Conservation (phyloP, 2,329 filamentous ascomycete genomes). For the Fusarium tupiense region DNA sequence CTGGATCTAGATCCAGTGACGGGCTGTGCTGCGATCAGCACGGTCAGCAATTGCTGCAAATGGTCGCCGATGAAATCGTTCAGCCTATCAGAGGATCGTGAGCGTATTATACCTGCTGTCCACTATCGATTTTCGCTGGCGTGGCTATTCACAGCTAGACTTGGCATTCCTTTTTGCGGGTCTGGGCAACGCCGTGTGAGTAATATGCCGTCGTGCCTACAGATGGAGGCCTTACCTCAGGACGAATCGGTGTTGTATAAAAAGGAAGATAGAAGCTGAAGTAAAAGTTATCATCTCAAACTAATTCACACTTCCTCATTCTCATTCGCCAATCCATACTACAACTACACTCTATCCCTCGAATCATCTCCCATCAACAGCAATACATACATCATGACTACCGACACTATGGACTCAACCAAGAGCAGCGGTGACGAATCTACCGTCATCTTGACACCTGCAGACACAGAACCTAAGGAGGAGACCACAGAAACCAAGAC, state of each 20-base stretch:
- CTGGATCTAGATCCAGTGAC: too few relatives aligned
- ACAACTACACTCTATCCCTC: not conserved
- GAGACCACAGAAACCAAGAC: slow-evolving; percentile 23
- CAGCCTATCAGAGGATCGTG: not conserved
- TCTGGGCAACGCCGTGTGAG: slow-evolving; percentile 21
- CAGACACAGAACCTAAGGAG: slow-evolving; percentile 31
- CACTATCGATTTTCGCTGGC: not conserved
- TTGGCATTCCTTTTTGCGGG: not conserved
- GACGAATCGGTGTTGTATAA: slow-evolving; percentile 11
- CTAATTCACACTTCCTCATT: not conserved
- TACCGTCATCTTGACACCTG: slow-evolving; percentile 33
- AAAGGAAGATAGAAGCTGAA: not conserved
- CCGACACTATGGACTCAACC: slow-evolving; percentile 34
- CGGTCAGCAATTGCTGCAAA: not conserved
- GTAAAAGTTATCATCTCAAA: not conserved
- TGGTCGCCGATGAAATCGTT: not conserved
- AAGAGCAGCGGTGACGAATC: slow-evolving; percentile 38
- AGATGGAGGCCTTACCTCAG: not conserved
- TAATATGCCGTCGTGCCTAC: slow-evolving; percentile 20
- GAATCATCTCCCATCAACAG: not conserved
- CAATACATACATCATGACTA: slow-evolving; percentile 6
- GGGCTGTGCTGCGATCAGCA: slow-evolving; percentile 13
- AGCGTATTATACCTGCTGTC: too few relatives aligned
- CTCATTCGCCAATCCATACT: not conserved
- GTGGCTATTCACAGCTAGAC: not conserved